Base-by-base conservation (phyloP, 2,329 filamentous ascomycete species). In the Ophiostoma sp. region DNA sequence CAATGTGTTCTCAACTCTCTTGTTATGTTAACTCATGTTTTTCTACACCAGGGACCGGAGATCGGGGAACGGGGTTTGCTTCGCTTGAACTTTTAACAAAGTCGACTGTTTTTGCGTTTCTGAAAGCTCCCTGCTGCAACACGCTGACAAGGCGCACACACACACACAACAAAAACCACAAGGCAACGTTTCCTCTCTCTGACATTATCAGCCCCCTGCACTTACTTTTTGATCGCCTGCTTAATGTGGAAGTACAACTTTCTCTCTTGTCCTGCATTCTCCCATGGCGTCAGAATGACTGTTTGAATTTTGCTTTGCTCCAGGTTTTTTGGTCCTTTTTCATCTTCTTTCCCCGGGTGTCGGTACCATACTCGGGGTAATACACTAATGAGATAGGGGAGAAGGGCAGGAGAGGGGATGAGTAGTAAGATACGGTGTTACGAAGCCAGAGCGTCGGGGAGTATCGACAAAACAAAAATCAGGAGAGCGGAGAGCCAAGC, bases 151-250 rank as follows among this genome's bases (percentile, higher is more conserved):
- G 22, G 39, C 22, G 48, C 15, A 31, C 39, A 66, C 36, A 25
- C 36, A n/a, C 48, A 55, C n/a, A n/a, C n/a, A n/a, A n/a, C n/a
- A 28, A 12, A 55, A 22, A 61, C 2, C 25, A 61, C 36, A 66
- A 66, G 12, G 63, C 63, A 66, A 66, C 63, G 63, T 66, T 66
- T 66, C 22, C 25, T 66, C 15, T 63, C n/a, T 19, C 33, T 12
- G 19, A 39, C 19, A 52, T 22, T 22, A n/a, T 52, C 50, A 33
- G 3, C 17, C 15, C 31, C 33, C 59, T 63, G 59, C 31, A n/a
- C 59, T 39, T 17, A 22, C 59, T 39, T 22, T 63, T 63, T 63
- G 59, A 63, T 63, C 31, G 28, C 59, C 31, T 63, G 31, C 59
- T 63, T 7, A 42, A 64, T 22, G 33, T 17, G 59, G 33, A 64